A percentile compares a stretch with the other conserved stretches of the same genome.
phyloP scores from a whole-genome alignment of 108 stramenopile species.

The Nitzschia putrida region DNA sequence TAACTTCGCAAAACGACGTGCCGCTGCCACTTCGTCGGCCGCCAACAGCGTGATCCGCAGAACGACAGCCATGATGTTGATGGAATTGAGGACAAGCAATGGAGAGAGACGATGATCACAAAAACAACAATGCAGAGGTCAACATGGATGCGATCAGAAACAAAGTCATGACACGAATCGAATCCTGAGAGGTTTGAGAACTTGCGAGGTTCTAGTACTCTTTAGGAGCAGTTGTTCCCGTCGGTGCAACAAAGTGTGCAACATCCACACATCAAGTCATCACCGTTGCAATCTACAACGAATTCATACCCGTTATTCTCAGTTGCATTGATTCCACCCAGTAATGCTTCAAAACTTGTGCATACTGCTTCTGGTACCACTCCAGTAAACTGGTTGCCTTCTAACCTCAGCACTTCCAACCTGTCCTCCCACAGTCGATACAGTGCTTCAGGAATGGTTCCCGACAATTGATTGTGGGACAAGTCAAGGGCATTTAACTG shows the following conservation, averaged over 20 bases:
- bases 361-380: neutral
- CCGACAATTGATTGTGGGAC: conserved; percentile 8
- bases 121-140: too few relatives aligned
- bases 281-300: neutral
- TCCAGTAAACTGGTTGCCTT: conserved; percentile 3
- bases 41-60: too few relatives aligned
- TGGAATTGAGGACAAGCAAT: too few relatives aligned
- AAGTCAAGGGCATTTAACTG: neutral
- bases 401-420: neutral
- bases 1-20: too few relatives aligned
- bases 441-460: neutral
- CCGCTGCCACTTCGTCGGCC: too few relatives aligned
- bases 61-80: too few relatives aligned
- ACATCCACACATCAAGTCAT: neutral
- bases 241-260: conserved; percentile 8
- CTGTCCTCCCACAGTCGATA: neutral
- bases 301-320: neutral
- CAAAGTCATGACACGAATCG: too few relatives aligned
- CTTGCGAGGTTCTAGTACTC: too few relatives aligned
- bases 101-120: too few relatives aligned
- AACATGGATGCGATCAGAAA: too few relatives aligned
- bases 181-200: too few relatives aligned
- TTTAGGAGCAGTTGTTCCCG: neutral
- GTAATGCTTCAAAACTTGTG: neutral
- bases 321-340: neutral